Conservation (phyloP, 495 filamentous ascomycete species). For the Hypoxylon lienhwacheense region DNA sequence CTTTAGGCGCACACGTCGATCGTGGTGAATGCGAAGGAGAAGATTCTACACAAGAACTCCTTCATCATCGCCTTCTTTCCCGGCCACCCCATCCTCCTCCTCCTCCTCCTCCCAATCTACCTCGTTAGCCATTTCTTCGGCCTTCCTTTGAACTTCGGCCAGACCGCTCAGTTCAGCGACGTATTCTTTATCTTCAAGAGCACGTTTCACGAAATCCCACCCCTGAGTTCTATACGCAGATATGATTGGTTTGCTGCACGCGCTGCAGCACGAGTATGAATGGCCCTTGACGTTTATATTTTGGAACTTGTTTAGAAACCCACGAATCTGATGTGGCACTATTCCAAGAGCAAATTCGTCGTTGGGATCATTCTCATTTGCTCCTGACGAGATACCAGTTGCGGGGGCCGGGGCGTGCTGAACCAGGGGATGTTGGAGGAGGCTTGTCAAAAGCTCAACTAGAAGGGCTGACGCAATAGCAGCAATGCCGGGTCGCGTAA, state of each 20-base stretch:
- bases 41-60: constrained; percentile 40
- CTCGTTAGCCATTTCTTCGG: constrained; percentile 57
- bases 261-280: constrained; percentile 89
- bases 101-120: constrained; percentile 54
- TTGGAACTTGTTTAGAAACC: constrained; percentile 83
- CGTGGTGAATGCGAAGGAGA: constrained; percentile 27
- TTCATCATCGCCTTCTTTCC: constrained; percentile 51
- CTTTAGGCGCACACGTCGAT: constrained; percentile 23
- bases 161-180: constrained; percentile 90
- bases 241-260: constrained; percentile 78
- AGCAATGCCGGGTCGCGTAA: constrained; percentile 90
- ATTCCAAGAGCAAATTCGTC: constrained; percentile 77
- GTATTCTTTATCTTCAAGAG: constrained; percentile 80
- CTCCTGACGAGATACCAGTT: constrained; percentile 29
- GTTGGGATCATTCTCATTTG: constrained; percentile 57
- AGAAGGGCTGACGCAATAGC: constrained; percentile 90
- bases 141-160: constrained; percentile 83
- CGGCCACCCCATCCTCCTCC: constrained; percentile 42
- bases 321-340: constrained; percentile 90
- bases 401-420: constrained; percentile 61
- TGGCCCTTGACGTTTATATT: constrained; percentile 79
- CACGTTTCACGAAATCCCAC: constrained; percentile 88
- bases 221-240: constrained; percentile 70
- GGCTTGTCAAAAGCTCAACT: constrained; percentile 83
- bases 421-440: constrained; percentile 78